A percentile compares a stretch with the other conserved stretches of the same genome.
These are phyloP conservation scores for Tricholoma furcatifolium DNA, from an alignment of 768 basidiomycete genomes.

Conservation along the genomic window DNA sequence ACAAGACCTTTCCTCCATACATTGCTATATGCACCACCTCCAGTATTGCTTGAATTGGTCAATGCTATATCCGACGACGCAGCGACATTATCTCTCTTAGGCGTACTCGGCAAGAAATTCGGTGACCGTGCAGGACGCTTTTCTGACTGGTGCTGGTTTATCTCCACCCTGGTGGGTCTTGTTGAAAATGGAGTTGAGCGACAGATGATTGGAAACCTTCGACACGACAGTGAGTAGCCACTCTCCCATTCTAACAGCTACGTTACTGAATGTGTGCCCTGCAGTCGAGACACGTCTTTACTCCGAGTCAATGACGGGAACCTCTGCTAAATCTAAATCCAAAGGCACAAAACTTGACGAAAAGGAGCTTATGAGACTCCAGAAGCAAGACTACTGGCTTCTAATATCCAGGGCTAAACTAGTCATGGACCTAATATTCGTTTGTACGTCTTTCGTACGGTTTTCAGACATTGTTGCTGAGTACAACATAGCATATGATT, in stretches of 20 bases:
- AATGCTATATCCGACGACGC: slow-evolving; percentile 77
- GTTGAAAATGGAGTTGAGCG: slow-evolving; percentile 85
- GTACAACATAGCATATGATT: slow-evolving; percentile 60
- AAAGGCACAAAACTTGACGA: slow-evolving; percentile 59
- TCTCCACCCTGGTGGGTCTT: slow-evolving; percentile 73
- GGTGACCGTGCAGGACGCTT: slow-evolving; percentile 73
- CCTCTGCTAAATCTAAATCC: slow-evolving; percentile 69
- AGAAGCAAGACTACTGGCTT: slow-evolving; percentile 76
- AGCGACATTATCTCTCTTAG: slow-evolving; percentile 71
- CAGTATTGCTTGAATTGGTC: slow-evolving; percentile 75
- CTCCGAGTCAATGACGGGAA: slow-evolving; percentile 67
- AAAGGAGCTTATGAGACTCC: slow-evolving; percentile 65
- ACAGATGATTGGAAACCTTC: slow-evolving; percentile 61
- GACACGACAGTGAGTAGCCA: slow-evolving; percentile 54
- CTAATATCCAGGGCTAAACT: slow-evolving; percentile 69
- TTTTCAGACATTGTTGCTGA: slow-evolving; percentile 13
- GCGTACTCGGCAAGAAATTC: slow-evolving; percentile 60
- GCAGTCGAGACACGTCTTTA: slow-evolving; percentile 75
- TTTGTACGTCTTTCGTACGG: slow-evolving; percentile 52
- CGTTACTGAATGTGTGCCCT: slow-evolving; percentile 2
- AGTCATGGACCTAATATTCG: slow-evolving; percentile 83
- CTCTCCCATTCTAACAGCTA: neutral
- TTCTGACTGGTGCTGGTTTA: slow-evolving; percentile 87
- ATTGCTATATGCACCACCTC: slow-evolving; percentile 77
- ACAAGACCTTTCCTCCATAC: slow-evolving; percentile 69